These are phyloP conservation scores for Thielaviopsis populi DNA, from an alignment of 2,329 filamentous ascomycete species.

Conservation along the genomic window DNA sequence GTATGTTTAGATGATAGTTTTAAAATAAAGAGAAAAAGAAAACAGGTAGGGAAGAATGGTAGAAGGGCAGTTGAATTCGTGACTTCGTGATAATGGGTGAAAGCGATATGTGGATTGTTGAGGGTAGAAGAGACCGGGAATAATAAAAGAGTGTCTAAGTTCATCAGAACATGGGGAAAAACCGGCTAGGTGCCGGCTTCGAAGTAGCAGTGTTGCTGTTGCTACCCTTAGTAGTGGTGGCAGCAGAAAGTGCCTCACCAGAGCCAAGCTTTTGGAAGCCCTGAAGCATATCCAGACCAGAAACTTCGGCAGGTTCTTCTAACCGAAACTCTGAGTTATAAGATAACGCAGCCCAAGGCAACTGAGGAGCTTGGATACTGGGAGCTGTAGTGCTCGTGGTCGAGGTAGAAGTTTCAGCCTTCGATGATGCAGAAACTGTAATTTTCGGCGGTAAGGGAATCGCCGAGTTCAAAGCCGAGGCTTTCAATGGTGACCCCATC, in stretches of 20 bases:
- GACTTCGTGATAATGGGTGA: slow-evolving; percentile 24
- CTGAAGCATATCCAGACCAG: slow-evolving; percentile 55
- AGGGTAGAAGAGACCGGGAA: not conserved
- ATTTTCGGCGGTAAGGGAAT: slow-evolving; percentile 7
- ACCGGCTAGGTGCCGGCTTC: slow-evolving; percentile 23
- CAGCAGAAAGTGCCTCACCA: slow-evolving; percentile 25
- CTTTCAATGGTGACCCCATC: slow-evolving; percentile 13
- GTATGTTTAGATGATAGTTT: slow-evolving; percentile 10
- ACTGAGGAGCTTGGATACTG: slow-evolving; percentile 26
- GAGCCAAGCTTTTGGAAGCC: slow-evolving; percentile 60
- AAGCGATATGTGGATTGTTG: slow-evolving; percentile 23
- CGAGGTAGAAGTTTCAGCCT: slow-evolving; percentile 5
- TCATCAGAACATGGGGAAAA: slow-evolving; percentile 15
- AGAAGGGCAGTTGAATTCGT: slow-evolving; percentile 11
- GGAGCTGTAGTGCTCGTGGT: slow-evolving; percentile 22
- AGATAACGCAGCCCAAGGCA: slow-evolving; percentile 26
- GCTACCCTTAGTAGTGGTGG: slow-evolving; percentile 20
- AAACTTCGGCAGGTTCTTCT: slow-evolving; percentile 33
- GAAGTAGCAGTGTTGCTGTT: slow-evolving; percentile 19
- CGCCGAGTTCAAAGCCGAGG: slow-evolving; percentile 16
- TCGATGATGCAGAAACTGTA: slow-evolving; percentile 7
- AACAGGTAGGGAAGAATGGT: slow-evolving; percentile 15
- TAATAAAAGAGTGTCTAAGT: not conserved
- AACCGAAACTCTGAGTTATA: slow-evolving; percentile 28
- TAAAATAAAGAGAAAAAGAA: slow-evolving; percentile 14